phyloP scores from a whole-genome alignment of 805 yeast genomes.

The Teunomyces tritomae region DNA sequence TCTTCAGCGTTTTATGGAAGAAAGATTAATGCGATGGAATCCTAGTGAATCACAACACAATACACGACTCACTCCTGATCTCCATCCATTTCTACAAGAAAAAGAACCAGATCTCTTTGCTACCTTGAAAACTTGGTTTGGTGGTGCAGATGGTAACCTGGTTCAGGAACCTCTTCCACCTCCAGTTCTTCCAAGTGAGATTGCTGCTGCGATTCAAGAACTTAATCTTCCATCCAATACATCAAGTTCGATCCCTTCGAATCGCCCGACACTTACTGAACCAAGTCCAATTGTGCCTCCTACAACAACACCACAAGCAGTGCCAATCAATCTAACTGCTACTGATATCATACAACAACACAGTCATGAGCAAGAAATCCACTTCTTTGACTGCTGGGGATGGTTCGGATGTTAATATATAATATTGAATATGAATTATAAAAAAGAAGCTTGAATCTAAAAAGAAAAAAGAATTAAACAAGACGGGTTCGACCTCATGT shows the following conservation, averaged over 20 bases:
- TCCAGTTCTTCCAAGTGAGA: not conserved
- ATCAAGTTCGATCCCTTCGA: not conserved
- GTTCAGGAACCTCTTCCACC: no score
- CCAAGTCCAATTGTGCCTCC: constrained; percentile 2
- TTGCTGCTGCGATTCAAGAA: not conserved
- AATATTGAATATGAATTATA: constrained; percentile 7
- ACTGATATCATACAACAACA: constrained; percentile 3
- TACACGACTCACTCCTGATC: constrained; percentile 21
- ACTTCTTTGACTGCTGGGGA: not conserved
- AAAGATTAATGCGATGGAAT: constrained; percentile 29
- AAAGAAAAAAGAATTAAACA: constrained; percentile 12
- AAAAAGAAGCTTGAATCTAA: constrained; percentile 5
- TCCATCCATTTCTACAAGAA: constrained; percentile 30
- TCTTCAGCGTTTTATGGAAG: constrained; percentile 29
- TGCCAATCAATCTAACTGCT: constrained; percentile 18
- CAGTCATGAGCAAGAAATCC: not conserved
- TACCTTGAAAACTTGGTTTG: constrained; percentile 1
- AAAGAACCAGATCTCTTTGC: not conserved
- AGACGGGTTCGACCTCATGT: not conserved
- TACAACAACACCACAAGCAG: constrained; percentile 21
- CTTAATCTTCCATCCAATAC: not conserved
- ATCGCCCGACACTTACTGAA: not conserved
- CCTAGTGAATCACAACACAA: constrained; percentile 34
- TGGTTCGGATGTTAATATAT: not conserved
- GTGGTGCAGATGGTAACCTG: not conserved